These are phyloP conservation scores for Purpureocillium takamizusanense DNA, from an alignment of 2,329 filamentous ascomycete species.

Conservation along the genomic window DNA sequence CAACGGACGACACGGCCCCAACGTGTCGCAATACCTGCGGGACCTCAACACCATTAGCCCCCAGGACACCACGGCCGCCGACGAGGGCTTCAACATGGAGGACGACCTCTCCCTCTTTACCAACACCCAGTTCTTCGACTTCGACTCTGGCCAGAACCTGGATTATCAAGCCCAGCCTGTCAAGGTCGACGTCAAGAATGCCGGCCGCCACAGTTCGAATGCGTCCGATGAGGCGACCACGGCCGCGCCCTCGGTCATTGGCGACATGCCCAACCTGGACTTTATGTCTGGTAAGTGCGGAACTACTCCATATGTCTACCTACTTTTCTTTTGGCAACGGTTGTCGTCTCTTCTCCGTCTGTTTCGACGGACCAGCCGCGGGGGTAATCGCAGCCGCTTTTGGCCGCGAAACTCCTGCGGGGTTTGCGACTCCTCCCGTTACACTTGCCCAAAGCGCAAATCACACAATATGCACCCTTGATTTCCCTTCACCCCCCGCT, in stretches of 20 bases:
- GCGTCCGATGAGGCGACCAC: slow-evolving; percentile 28
- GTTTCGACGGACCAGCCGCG: too few relatives aligned
- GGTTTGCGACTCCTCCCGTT: background rate
- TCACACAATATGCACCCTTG: slow-evolving; percentile 3
- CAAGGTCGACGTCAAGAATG: slow-evolving; percentile 30
- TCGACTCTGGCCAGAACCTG: slow-evolving; percentile 55
- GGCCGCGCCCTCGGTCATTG: slow-evolving; percentile 30
- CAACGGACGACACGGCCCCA: slow-evolving; percentile 69
- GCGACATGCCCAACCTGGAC: slow-evolving; percentile 38
- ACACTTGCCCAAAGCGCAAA: slow-evolving; percentile 1
- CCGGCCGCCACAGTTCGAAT: slow-evolving; percentile 18
- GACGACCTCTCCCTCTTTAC: slow-evolving; percentile 72
- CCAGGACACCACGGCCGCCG: slow-evolving; percentile 38
- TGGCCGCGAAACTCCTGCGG: background rate
- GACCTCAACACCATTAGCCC: slow-evolving; percentile 71
- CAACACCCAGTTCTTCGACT: slow-evolving; percentile 75
- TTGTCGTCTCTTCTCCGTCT: too few relatives aligned
- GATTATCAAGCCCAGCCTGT: slow-evolving; percentile 43
- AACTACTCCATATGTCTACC: background rate
- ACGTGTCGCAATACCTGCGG: slow-evolving; percentile 83
- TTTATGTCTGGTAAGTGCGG: slow-evolving; percentile 39
- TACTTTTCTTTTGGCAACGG: background rate
- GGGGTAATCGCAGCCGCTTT: too few relatives aligned
- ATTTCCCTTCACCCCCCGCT: background rate
- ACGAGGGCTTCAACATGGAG: slow-evolving; percentile 56